Evolutionary conservation across 805 yeast genomes (phyloP).

Genomic region (Ogataea pilisensis): DNA sequence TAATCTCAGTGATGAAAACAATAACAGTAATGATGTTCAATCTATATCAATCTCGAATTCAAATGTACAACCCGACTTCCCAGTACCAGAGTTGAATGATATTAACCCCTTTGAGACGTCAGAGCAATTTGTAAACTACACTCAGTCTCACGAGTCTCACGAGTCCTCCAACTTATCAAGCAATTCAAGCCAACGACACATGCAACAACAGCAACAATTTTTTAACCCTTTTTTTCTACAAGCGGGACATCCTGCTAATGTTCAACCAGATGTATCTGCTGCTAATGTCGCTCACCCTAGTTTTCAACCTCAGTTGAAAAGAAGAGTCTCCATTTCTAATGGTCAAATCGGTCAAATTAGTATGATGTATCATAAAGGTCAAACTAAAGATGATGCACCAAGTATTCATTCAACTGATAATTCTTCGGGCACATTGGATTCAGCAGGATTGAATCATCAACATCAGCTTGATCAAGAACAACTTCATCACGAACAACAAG

Average conservation of each 20-base stretch:
- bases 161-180: not conserved
- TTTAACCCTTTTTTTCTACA: not conserved
- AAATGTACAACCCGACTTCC: no score
- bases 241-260: not conserved
- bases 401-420: not conserved
- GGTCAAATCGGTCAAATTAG: conserved; percentile 78
- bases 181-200: conserved; percentile 2
- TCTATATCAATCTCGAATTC: no score
- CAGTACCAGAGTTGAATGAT: not conserved
- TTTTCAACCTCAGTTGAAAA: conserved; percentile 32
- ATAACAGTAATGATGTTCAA: not conserved
- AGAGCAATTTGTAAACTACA: not conserved
- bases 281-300: not conserved
- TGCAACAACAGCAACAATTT: not conserved
- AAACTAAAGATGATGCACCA: conserved; percentile 4
- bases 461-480: not conserved
- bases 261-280: not conserved
- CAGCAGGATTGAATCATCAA: not conserved
- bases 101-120: not conserved
- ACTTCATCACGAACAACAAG: not conserved
- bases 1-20: not conserved
- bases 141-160: not conserved
- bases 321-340: conserved; percentile 77
- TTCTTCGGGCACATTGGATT: not conserved
- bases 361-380: conserved; percentile 25